phyloP scores from a whole-genome alignment of 1,139 yeast genomes.

The Geotrichum phurueaensis region DNA sequence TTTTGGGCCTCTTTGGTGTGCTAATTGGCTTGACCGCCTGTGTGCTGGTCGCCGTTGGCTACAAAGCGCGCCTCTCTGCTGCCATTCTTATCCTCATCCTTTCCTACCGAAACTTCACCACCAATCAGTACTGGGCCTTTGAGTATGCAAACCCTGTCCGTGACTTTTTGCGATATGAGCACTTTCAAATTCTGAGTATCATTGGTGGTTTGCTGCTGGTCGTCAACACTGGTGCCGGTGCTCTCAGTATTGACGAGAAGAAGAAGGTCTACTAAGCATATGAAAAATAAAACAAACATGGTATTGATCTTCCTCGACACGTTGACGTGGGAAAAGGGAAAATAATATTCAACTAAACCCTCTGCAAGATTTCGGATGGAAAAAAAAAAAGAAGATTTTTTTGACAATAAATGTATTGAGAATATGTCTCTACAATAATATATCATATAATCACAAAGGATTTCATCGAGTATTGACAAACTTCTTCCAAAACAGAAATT shows the following conservation, averaged over 20 bases:
- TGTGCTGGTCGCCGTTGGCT: conserved; percentile 80
- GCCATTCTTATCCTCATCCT: conserved; percentile 67
- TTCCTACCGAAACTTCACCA: conserved; percentile 66
- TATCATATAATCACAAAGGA: background rate
- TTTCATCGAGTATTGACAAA: too few species aligned
- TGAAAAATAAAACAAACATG: background rate
- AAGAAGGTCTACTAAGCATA: conserved; percentile 68
- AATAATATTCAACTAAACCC: background rate
- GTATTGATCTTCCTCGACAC: background rate
- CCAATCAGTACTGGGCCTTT: conserved; percentile 87
- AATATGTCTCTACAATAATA: background rate
- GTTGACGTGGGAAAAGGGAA: background rate
- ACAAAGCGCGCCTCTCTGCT: conserved; percentile 88
- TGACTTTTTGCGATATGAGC: conserved; percentile 87
- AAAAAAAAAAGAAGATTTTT: background rate
- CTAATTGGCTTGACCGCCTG: conserved; percentile 68
- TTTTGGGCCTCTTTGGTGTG: conserved; percentile 58
- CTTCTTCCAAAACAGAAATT: background rate
- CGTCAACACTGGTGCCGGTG: conserved; percentile 96
- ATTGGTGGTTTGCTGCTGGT: conserved; percentile 90
- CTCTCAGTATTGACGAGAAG: conserved; percentile 88
- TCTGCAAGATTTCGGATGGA: background rate
- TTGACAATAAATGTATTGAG: background rate
- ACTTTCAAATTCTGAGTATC: conserved; percentile 89
- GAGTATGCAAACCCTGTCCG: conserved; percentile 67